These are phyloP conservation scores for Puccinia horiana DNA, from an alignment of 1,284 basidiomycete species.

Conservation along the genomic window DNA sequence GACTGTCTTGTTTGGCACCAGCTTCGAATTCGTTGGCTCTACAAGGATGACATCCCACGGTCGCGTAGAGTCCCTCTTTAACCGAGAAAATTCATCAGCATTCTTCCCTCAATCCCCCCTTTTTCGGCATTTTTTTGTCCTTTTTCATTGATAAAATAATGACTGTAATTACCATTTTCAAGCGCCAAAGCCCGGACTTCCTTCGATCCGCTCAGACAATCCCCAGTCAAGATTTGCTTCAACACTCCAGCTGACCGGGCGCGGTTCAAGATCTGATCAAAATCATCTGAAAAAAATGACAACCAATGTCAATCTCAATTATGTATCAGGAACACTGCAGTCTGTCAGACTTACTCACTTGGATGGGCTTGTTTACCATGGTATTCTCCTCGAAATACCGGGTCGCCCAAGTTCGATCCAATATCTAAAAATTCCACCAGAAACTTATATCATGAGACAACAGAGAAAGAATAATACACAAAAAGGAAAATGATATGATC, in stretches of 20 bases:
- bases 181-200: slow-evolving; percentile 17
- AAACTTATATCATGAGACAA: not conserved
- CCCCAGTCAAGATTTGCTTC: slow-evolving; percentile 46
- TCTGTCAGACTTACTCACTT: not conserved
- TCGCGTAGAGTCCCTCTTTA: slow-evolving; percentile 36
- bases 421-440: slow-evolving; percentile 18
- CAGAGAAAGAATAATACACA: not conserved
- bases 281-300: slow-evolving; percentile 22
- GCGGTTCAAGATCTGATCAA: slow-evolving; percentile 11
- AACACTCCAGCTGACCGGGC: slow-evolving; percentile 27
- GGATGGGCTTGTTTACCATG: slow-evolving; percentile 35
- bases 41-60: slow-evolving; percentile 48
- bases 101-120: slow-evolving; percentile 52
- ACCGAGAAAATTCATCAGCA: not conserved
- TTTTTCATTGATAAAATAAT: not conserved
- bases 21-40: slow-evolving; percentile 39
- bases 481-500: not conserved
- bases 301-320: not conserved
- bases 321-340: not conserved
- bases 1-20: not conserved
- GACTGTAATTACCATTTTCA: not conserved
- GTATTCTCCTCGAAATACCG: slow-evolving; percentile 41
- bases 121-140: not conserved
- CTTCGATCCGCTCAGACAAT: slow-evolving; percentile 40
- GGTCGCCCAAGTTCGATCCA: slow-evolving; percentile 45